Evolutionary conservation across 495 filamentous ascomycete genomes (phyloP).

Genomic region (Aspergillus avenaceus): DNA sequence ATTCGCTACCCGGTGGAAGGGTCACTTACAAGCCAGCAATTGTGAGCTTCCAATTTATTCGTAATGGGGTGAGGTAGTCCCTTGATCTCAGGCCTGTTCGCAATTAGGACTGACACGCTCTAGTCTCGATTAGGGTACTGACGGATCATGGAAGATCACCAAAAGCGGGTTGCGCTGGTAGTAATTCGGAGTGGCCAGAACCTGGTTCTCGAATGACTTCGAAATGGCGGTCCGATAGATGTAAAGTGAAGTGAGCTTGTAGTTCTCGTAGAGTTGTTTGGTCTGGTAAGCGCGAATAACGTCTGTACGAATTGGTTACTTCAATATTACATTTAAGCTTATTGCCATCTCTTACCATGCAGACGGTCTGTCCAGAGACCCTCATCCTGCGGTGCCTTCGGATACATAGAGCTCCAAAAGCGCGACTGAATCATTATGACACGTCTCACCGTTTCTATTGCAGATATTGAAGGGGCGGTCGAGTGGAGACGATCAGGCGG

Average conservation of each 20-base stretch:
- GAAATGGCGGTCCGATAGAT: conserved; percentile 68
- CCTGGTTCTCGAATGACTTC: conserved; percentile 81
- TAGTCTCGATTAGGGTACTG: conserved; percentile 25
- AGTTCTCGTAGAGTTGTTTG: conserved; percentile 60
- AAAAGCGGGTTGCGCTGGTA: conserved; percentile 53
- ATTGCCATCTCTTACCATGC: conserved; percentile 39
- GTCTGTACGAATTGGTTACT: conserved; percentile 41
- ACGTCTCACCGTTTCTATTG: conserved; percentile 44
- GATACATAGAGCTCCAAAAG: conserved; percentile 58
- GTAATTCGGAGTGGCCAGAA: conserved; percentile 70
- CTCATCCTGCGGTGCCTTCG: conserved; percentile 31
- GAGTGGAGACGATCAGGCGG: conserved; percentile 71
- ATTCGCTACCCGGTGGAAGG: conserved; percentile 2
- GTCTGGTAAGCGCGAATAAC: conserved; percentile 71
- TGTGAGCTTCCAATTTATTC: conserved; percentile 73
- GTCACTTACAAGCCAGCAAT: conserved; percentile 76
- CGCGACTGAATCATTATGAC: conserved; percentile 54
- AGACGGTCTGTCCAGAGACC: conserved; percentile 44
- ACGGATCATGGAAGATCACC: conserved; percentile 81
- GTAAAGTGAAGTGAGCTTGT: conserved; percentile 69
- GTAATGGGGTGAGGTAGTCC: conserved; percentile 63
- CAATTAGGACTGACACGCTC: conserved; percentile 10
- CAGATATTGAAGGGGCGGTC: conserved; percentile 38
- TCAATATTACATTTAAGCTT: background rate
- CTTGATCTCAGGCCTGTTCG: conserved; percentile 63